These are phyloP conservation scores for Fusarium sp. DNA, from an alignment of 2,329 filamentous ascomycete genomes.

Conservation along the genomic window DNA sequence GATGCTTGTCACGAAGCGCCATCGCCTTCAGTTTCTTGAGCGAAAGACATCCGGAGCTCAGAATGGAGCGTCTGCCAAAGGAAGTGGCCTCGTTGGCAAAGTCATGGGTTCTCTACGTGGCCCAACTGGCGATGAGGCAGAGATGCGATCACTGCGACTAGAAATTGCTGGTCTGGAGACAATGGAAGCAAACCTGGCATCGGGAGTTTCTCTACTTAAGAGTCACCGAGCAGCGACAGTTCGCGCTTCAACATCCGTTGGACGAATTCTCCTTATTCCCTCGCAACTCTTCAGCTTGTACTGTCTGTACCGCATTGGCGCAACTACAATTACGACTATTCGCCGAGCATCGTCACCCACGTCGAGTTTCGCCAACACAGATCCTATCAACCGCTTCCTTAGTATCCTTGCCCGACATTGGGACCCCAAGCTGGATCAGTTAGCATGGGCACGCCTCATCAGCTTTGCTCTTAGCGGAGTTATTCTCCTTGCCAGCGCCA, in stretches of 20 bases:
- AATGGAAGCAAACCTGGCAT: constrained; percentile 78
- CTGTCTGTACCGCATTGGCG: constrained; percentile 84
- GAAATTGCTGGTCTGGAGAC: constrained; percentile 84
- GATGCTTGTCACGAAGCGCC: constrained; percentile 80
- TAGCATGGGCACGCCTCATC: constrained; percentile 86
- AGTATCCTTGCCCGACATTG: constrained; percentile 84
- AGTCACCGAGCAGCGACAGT: constrained; percentile 71
- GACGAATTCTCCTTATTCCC: constrained; percentile 70
- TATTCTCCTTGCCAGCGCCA: constrained; percentile 84
- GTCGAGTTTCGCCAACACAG: constrained; percentile 72
- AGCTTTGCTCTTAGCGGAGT: constrained; percentile 85
- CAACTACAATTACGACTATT: constrained; percentile 75
- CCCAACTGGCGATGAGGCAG: constrained; percentile 67
- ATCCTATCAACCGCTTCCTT: constrained; percentile 86
- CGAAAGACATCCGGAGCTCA: constrained; percentile 62
- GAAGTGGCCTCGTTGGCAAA: constrained; percentile 74
- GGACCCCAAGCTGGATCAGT: constrained; percentile 84
- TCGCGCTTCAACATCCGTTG: constrained; percentile 73
- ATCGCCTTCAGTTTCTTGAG: constrained; percentile 76
- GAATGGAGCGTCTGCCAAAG: constrained; percentile 39
- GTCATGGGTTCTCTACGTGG: constrained; percentile 78
- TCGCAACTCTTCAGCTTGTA: constrained; percentile 81
- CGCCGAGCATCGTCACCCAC: constrained; percentile 61
- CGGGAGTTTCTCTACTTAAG: constrained; percentile 72
- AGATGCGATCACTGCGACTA: constrained; percentile 72